Base-by-base conservation (phyloP, 1,284 basidiomycete genomes). In the Ceratobasidium sp. region DNA sequence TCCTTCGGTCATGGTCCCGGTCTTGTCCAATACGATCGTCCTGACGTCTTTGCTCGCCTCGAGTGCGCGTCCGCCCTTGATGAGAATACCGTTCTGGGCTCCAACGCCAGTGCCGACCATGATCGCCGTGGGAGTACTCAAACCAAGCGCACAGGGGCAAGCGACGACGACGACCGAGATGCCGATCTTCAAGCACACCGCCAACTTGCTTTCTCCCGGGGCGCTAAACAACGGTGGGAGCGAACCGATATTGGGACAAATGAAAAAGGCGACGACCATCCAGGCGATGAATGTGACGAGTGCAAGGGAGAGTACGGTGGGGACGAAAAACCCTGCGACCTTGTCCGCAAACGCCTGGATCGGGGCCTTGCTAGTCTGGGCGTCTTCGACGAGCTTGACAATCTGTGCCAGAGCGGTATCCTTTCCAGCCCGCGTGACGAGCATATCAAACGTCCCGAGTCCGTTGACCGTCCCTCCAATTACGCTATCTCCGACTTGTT, bases 41-140 rank as follows among this genome's bases (percentile, higher is more conserved):
- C 87, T 87, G 75, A 99, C 89, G 58, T 84, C 84, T 74, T 87
- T 88, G 77, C 93, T 95, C 2, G 94, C 94, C 77, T 99, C 97
- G 47, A 99, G 82, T 1, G 97, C 95, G 22, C 91, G 84, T 2
- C 96, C 97, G 50, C 97, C 96, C 78, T 99, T 99, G 86, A 99
- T 98, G 55, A 99, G 81, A 72, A 99, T 99, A 0, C 97, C 97
- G 76, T 98, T 95, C 82, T 92, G 86, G 12, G 97, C 97, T 1
- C 97, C 97, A 65, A 99, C 90, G 0, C 97, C 97, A 0, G 97
- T 99, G 32, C 97, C 97, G 43, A 99, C 97, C 97, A 99, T 99
- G 79, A 99, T 96, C 0, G 97, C 97, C 0, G 97, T 99, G 0
- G 97, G 97, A 0, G 97, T 99, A 70, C 92, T 93, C 67, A 99